Evolutionary conservation across 805 yeast species (phyloP).

Genomic region (Cyberlindnera mycetangii): DNA sequence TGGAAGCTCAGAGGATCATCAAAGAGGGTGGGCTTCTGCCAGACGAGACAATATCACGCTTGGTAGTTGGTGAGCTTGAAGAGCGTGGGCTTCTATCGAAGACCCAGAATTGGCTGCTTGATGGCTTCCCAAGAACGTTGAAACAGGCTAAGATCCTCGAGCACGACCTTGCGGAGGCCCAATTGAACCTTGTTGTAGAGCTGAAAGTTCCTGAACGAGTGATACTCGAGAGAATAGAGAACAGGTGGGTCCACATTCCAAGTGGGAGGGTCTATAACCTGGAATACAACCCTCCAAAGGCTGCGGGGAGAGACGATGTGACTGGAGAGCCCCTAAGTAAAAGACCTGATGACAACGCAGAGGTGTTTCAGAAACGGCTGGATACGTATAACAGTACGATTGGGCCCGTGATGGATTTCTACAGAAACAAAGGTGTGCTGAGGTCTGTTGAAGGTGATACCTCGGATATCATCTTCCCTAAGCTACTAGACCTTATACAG

Average conservation of each 20-base stretch:
- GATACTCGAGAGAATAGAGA: slow-evolving; percentile 76
- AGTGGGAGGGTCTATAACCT: slow-evolving; percentile 87
- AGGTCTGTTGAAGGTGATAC: slow-evolving; percentile 68
- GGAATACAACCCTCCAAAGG: slow-evolving; percentile 86
- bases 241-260: slow-evolving; percentile 78
- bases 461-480: slow-evolving; percentile 80
- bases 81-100: slow-evolving; percentile 40
- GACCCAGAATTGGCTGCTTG: slow-evolving; percentile 63
- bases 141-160: slow-evolving; percentile 67
- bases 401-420: slow-evolving; percentile 64
- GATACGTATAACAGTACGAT: slow-evolving; percentile 57
- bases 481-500: slow-evolving; percentile 44
- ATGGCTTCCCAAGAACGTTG: slow-evolving; percentile 87
- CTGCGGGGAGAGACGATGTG: slow-evolving; percentile 76
- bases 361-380: slow-evolving; percentile 65
- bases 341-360: slow-evolving; percentile 80
- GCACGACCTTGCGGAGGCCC: slow-evolving; percentile 38
- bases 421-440: slow-evolving; percentile 46
- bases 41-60: slow-evolving; percentile 59
- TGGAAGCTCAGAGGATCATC: slow-evolving; percentile 54
- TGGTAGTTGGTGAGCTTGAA: slow-evolving; percentile 51
- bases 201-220: slow-evolving; percentile 83
- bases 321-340: slow-evolving; percentile 85
- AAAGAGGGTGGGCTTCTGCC: slow-evolving; percentile 69
- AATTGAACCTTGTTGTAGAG: slow-evolving; percentile 77